Evolutionary conservation across 2,329 filamentous ascomycete species (phyloP).

Genomic region (Phyllosticta citribraziliensis): DNA sequence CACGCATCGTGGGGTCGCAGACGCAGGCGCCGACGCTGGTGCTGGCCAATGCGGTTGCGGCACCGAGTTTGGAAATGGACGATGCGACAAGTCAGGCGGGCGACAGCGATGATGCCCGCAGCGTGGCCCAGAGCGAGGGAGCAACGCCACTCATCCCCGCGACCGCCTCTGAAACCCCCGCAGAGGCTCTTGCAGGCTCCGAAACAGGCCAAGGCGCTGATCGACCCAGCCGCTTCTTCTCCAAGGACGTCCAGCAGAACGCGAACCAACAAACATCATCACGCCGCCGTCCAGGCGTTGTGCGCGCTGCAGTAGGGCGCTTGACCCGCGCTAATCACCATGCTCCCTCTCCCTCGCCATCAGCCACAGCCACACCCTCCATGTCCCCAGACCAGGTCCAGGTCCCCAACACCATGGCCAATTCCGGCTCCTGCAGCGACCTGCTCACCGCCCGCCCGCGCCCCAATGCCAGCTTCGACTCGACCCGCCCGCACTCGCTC

Average conservation of each 20-base stretch:
- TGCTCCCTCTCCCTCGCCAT: conserved; percentile 12
- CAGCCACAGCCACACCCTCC: conserved; percentile 19
- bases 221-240: conserved; percentile 39
- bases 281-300: background rate
- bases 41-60: conserved; percentile 32
- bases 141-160: conserved; percentile 6
- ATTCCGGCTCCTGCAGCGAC: conserved; percentile 20
- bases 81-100: conserved; percentile 28
- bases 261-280: conserved; percentile 12
- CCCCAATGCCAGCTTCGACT: conserved; percentile 10
- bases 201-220: conserved; percentile 18
- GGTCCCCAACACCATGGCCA: conserved; percentile 18
- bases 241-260: conserved; percentile 16
- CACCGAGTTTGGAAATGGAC: conserved; percentile 24
- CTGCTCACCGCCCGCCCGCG: background rate
- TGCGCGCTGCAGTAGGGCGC: background rate
- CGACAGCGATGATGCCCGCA: conserved; percentile 30
- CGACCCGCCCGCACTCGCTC: conserved; percentile 6
- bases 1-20: conserved; percentile 31
- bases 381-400: background rate
- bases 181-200: conserved; percentile 9
- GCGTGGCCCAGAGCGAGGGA: conserved; percentile 25
- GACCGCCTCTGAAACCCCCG: conserved; percentile 9
- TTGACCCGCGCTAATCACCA: background rate
- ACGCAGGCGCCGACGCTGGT: conserved; percentile 36